Evolutionary conservation across 129 eudicot genomes (phyloP).

Genomic region (Flaveria trinervia): DNA sequence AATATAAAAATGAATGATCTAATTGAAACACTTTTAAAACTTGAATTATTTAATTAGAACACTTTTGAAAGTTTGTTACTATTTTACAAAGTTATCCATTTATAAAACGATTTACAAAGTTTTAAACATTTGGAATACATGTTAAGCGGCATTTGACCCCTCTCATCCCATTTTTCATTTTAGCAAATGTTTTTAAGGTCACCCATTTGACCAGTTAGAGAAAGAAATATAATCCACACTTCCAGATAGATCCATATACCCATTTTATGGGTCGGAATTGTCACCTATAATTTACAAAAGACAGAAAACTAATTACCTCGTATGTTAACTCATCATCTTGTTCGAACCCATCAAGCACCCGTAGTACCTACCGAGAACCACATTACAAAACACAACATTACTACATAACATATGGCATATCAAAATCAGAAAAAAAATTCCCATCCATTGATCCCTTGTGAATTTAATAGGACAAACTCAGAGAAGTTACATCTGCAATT

Average conservation of each 20-base stretch:
- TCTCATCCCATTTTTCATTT: too few species aligned
- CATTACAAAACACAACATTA: conserved; percentile 26
- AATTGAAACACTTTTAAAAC: too few species aligned
- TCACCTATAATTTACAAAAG: background rate
- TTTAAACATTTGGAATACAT: too few species aligned
- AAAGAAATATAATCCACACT: background rate
- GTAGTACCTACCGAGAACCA: conserved; percentile 51
- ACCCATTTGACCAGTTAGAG: background rate
- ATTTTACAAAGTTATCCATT: too few species aligned
- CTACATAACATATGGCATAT: background rate
- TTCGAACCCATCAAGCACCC: conserved; percentile 80
- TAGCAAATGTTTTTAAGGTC: too few species aligned
- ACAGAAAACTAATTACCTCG: conserved; percentile 59
- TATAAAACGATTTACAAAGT: too few species aligned
- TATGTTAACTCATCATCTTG: conserved; percentile 72
- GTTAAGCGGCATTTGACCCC: too few species aligned
- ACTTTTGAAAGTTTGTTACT: too few species aligned
- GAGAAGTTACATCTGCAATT: conserved; percentile 68
- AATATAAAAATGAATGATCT: too few species aligned
- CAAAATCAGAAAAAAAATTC: background rate
- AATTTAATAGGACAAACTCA: conserved; percentile 11
- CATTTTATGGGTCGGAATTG: background rate
- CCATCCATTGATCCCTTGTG: background rate
- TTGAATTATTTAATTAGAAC: too few species aligned
- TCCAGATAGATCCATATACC: background rate